phyloP scores from a whole-genome alignment of 805 yeast species.

The Sugiyamaella qingdaonensis region DNA sequence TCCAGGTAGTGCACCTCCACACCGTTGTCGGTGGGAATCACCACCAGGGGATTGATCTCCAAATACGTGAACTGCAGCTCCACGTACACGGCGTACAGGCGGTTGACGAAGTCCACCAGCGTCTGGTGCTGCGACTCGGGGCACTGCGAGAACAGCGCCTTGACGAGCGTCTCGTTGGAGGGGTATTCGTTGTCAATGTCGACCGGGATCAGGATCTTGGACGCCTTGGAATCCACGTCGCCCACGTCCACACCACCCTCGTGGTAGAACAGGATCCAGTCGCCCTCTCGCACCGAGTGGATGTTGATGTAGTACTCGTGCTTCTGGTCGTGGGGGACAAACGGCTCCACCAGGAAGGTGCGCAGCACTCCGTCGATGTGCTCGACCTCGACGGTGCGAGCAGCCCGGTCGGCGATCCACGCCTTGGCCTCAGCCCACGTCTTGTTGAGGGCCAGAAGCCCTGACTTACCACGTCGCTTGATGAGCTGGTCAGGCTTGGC shows the following conservation, averaged over 20 bases:
- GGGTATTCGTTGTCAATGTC: constrained; percentile 40
- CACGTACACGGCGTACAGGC: constrained; percentile 44
- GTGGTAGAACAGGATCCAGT: constrained; percentile 45
- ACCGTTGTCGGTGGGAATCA: constrained; percentile 36
- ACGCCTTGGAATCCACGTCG: constrained; percentile 45
- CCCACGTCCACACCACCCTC: constrained; percentile 49
- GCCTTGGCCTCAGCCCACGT: constrained; percentile 41
- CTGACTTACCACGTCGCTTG: constrained; percentile 45
- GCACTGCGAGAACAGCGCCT: constrained; percentile 35
- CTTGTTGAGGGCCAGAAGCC: constrained; percentile 41
- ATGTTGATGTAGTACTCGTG: constrained; percentile 46
- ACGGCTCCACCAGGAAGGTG: constrained; percentile 44
- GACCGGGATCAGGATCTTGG: constrained; percentile 41
- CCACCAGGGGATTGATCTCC: constrained; percentile 45
- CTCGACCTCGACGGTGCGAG: constrained; percentile 38
- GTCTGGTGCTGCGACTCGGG: constrained; percentile 40
- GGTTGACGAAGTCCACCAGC: constrained; percentile 42
- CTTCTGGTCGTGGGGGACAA: constrained; percentile 44
- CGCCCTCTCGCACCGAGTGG: constrained; percentile 46
- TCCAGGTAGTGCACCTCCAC: constrained; percentile 45
- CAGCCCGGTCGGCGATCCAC: constrained; percentile 44
- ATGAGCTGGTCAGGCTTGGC: constrained; percentile 46
- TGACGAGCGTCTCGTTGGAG: constrained; percentile 33
- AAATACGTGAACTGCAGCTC: constrained; percentile 45
- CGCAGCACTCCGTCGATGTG: constrained; percentile 37